Conservation (phyloP, 495 filamentous ascomycete species). For the Podospora anserina region DNA sequence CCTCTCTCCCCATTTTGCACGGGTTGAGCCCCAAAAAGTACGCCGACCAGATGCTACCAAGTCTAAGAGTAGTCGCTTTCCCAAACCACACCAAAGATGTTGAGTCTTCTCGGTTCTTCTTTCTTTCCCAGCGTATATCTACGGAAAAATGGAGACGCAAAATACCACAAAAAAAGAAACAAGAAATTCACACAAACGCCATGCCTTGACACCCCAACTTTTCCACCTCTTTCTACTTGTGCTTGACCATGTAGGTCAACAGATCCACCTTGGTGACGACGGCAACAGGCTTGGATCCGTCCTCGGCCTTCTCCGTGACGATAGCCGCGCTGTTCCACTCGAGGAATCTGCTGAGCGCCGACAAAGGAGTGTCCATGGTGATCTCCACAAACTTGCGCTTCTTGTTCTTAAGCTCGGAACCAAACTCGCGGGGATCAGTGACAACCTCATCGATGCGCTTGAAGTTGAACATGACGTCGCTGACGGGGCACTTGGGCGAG, state of each 20-base stretch:
- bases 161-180: conserved; percentile 2
- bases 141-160: neutral
- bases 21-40: conserved; percentile 27
- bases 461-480: conserved; percentile 97
- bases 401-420: conserved; percentile 43
- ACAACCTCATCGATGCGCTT: conserved; percentile 77
- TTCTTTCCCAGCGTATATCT: neutral
- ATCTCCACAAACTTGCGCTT: conserved; percentile 85
- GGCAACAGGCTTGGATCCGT: conserved; percentile 66
- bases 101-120: conserved; percentile 27
- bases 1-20: conserved; percentile 24
- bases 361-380: conserved; percentile 81
- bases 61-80: conserved; percentile 3
- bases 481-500: conserved; percentile 64
- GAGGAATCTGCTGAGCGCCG: conserved; percentile 83
- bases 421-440: conserved; percentile 72
- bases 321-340: conserved; percentile 97
- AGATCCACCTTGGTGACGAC: conserved; percentile 97
- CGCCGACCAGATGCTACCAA: conserved; percentile 6
- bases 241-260: conserved; percentile 85
- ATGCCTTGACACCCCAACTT: conserved; percentile 7
- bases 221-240: conserved; percentile 33
- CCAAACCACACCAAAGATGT: conserved; percentile 18
- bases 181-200: conserved; percentile 11
- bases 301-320: conserved; percentile 69